A percentile compares a stretch with the other conserved stretches of the same genome.
phyloP scores from a whole-genome alignment of 2,329 filamentous ascomycete species.

The Venturia aucupariae region DNA sequence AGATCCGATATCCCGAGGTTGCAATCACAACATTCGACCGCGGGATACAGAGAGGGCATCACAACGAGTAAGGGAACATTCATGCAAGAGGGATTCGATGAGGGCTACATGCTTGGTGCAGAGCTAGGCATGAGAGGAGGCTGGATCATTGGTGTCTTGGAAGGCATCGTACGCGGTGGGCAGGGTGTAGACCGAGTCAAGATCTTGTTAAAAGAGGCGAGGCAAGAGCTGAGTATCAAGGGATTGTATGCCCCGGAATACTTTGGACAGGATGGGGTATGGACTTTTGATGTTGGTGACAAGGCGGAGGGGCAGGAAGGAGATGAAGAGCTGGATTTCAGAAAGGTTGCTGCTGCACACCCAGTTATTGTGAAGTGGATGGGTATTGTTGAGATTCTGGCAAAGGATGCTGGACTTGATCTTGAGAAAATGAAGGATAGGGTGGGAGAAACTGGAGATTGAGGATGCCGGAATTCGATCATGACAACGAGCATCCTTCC shows the following conservation, averaged over 20 bases:
- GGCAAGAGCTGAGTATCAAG: constrained; percentile 50
- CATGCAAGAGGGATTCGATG: constrained; percentile 84
- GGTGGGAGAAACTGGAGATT: not conserved
- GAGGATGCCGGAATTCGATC: not conserved
- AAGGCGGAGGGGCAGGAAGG: constrained; percentile 30
- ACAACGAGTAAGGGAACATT: constrained; percentile 62
- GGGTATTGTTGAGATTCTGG: not conserved
- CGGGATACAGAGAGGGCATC: constrained; percentile 86
- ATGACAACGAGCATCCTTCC: not conserved
- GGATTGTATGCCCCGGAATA: constrained; percentile 56
- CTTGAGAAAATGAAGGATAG: constrained; percentile 1
- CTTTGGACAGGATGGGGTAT: constrained; percentile 62
- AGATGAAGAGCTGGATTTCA: constrained; percentile 42
- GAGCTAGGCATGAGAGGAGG: constrained; percentile 68
- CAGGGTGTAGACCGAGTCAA: constrained; percentile 17
- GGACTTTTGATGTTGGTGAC: constrained; percentile 51
- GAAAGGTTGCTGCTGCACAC: constrained; percentile 28
- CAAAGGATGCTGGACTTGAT: constrained; percentile 6
- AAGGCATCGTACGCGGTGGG: constrained; percentile 49
- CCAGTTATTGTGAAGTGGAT: constrained; percentile 14
- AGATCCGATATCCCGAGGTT: constrained; percentile 64
- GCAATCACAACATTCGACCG: constrained; percentile 66
- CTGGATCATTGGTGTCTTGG: constrained; percentile 64
- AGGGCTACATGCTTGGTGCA: constrained; percentile 77
- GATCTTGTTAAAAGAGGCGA: constrained; percentile 36